Evolutionary conservation across 2,329 filamentous ascomycete species (phyloP).

Genomic region (Sclerotinia borealis): DNA sequence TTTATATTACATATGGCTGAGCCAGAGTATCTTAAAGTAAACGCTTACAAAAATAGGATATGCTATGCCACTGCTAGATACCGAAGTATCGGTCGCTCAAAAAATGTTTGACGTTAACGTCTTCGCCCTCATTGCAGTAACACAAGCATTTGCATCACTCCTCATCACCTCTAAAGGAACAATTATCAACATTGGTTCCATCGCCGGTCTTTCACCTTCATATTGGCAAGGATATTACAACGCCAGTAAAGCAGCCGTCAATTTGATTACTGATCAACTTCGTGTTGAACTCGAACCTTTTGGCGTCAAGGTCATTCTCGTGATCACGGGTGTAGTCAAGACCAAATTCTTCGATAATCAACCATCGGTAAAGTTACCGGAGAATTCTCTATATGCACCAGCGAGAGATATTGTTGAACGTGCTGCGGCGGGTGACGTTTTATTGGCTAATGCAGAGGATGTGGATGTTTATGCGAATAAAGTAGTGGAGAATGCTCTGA

Average conservation of each 20-base stretch:
- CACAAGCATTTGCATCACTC: slow-evolving; percentile 30
- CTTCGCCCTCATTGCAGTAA: slow-evolving; percentile 31
- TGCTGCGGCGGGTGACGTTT: slow-evolving; percentile 4
- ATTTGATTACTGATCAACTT: slow-evolving; percentile 17
- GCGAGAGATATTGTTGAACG: slow-evolving; percentile 20
- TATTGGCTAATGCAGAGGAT: slow-evolving; percentile 10
- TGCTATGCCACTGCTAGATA: slow-evolving; percentile 32
- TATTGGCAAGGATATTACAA: slow-evolving; percentile 25
- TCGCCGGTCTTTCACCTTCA: slow-evolving; percentile 17
- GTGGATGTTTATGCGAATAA: slow-evolving; percentile 18
- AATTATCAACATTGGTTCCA: slow-evolving; percentile 41
- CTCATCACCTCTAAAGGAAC: slow-evolving; percentile 32
- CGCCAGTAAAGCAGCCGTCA: slow-evolving; percentile 22
- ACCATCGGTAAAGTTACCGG: slow-evolving; percentile 13
- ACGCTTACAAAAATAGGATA: slow-evolving; percentile 22
- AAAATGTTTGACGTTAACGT: slow-evolving; percentile 33
- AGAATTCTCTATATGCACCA: slow-evolving; percentile 20
- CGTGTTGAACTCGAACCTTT: slow-evolving; percentile 22
- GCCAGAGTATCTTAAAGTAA: slow-evolving; percentile 10
- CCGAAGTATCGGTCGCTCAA: slow-evolving; percentile 25
- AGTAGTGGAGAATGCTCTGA: slow-evolving; percentile 24
- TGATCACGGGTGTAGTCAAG: slow-evolving; percentile 20
- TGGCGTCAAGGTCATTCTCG: slow-evolving; percentile 21
- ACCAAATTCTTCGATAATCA: slow-evolving; percentile 24
- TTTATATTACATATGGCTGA: not conserved